phyloP scores from a whole-genome alignment of 1,139 yeast species.

The Diutina rugosa region DNA sequence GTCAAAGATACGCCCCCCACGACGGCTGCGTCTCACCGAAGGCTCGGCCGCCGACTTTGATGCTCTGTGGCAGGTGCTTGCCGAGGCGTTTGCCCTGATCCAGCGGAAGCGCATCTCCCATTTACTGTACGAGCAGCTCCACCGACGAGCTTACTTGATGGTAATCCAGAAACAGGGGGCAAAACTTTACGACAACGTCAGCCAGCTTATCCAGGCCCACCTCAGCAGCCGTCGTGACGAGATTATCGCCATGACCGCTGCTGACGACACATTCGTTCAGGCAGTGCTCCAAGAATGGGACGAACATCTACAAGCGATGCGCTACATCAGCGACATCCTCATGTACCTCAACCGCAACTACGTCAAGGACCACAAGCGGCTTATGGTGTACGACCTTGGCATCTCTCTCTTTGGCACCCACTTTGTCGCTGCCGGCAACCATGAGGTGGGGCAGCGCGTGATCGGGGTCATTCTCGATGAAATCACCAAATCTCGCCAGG shows the following conservation, averaged over 20 bases:
- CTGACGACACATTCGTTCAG: conserved; percentile 28
- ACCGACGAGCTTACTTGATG: conserved; percentile 67
- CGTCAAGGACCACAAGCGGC: conserved; percentile 56
- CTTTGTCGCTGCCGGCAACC: conserved; percentile 25
- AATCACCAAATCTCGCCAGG: conserved; percentile 47
- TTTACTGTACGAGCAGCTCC: conserved; percentile 74
- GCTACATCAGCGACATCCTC: conserved; percentile 73
- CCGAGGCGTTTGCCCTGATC: conserved; percentile 69
- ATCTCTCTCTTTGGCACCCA: conserved; percentile 41
- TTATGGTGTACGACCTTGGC: conserved; percentile 68
- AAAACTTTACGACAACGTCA: conserved; percentile 52
- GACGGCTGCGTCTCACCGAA: conserved; percentile 21
- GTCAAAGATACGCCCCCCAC: conserved; percentile 66
- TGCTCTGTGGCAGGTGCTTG: conserved; percentile 55
- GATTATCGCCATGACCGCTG: conserved; percentile 9
- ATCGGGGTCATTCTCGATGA: conserved; percentile 41
- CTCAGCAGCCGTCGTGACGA: conserved; percentile 20
- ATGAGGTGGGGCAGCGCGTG: conserved; percentile 39
- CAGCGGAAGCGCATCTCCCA: conserved; percentile 62
- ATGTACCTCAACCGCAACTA: conserved; percentile 83
- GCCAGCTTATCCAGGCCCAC: conserved; percentile 36
- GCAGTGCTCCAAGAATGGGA: conserved; percentile 51
- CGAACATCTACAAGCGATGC: conserved; percentile 63
- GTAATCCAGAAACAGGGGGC: conserved; percentile 69
- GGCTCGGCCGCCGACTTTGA: conserved; percentile 37